These are phyloP conservation scores for Gossypium schwendimanii DNA, from an alignment of 441 rosid species.

Conservation along the genomic window DNA sequence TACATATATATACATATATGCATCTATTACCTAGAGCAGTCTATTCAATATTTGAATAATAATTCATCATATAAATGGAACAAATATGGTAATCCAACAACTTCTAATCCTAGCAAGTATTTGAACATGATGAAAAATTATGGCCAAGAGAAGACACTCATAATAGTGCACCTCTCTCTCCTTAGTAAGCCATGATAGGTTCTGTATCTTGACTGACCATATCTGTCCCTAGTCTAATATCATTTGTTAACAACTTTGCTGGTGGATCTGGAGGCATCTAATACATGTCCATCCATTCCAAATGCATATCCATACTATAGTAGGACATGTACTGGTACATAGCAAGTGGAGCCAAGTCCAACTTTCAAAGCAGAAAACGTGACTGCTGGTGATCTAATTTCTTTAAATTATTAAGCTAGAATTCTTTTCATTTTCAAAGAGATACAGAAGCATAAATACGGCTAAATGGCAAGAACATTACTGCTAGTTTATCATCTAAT, in stretches of 20 bases:
- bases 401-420: neutral
- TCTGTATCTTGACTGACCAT: neutral
- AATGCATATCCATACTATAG: conserved; percentile 1
- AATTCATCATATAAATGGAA: neutral
- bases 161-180: neutral
- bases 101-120: neutral
- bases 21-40: neutral
- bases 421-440: neutral
- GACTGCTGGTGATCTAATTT: neutral
- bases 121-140: neutral
- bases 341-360: neutral
- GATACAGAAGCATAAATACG: neutral
- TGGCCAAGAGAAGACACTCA: neutral
- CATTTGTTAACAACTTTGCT: neutral
- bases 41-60: neutral
- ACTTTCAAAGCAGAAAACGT: neutral
- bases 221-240: neutral
- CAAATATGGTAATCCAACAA: neutral
- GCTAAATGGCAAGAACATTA: neutral
- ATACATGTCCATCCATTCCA: neutral
- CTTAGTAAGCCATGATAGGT: neutral
- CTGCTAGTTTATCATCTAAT: no score
- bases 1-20: no score
- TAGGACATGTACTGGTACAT: neutral
- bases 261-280: neutral